Conservation (phyloP, 2,329 filamentous ascomycete species). For the Cytospora piceicola region DNA sequence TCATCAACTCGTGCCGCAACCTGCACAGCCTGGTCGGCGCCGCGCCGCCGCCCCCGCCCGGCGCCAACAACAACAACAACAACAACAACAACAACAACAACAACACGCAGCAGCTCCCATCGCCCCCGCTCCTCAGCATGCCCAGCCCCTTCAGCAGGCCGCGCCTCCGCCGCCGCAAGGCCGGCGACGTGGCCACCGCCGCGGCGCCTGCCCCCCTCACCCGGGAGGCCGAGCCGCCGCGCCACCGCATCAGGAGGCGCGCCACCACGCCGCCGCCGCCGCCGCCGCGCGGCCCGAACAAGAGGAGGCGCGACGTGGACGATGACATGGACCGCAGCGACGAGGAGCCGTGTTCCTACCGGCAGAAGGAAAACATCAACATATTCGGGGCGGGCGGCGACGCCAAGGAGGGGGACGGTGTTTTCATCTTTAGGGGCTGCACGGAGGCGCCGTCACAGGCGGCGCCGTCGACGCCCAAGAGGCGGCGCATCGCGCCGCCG, state of each 20-base stretch:
- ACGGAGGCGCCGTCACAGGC: conserved; percentile 30
- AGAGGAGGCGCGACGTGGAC: conserved; percentile 54
- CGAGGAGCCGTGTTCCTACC: conserved; percentile 34
- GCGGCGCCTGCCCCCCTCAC: conserved; percentile 39
- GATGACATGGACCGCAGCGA: conserved; percentile 52
- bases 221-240: conserved; percentile 33
- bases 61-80: too few relatives aligned
- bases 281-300: conserved; percentile 54
- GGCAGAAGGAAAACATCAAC: conserved; percentile 35
- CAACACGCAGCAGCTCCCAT: conserved; percentile 56
- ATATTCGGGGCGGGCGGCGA: conserved; percentile 24
- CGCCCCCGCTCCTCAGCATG: conserved; percentile 59
- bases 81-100: too few relatives aligned
- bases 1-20: conserved; percentile 63
- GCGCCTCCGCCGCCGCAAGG: conserved; percentile 55
- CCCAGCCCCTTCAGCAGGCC: conserved; percentile 55
- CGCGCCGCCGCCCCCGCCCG: conserved; percentile 48
- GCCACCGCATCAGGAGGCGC: conserved; percentile 54
- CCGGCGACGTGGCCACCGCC: conserved; percentile 34
- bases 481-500: conserved; percentile 63
- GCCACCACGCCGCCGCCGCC: too few relatives aligned
- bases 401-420: conserved; percentile 4
- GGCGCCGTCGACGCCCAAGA: conserved; percentile 59
- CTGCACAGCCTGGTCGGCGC: conserved; percentile 63
- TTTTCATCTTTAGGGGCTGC: conserved; percentile 21